phyloP scores from a whole-genome alignment of 2,329 filamentous ascomycete species.

The Penicillium hesseltinei region DNA sequence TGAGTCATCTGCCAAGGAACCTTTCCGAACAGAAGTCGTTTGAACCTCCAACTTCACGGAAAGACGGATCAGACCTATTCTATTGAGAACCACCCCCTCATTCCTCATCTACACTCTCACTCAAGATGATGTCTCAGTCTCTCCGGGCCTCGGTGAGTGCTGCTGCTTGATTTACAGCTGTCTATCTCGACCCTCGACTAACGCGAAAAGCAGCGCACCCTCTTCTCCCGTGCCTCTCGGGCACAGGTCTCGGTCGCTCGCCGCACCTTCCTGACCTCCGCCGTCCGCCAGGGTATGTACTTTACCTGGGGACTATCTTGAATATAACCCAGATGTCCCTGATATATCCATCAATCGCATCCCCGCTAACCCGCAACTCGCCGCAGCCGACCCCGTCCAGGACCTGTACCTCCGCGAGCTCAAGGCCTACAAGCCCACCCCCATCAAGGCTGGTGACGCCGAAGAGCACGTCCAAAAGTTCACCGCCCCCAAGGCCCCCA shows the following conservation, averaged over 20 bases:
- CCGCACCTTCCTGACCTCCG: conserved; percentile 63
- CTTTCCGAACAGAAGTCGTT: conserved; percentile 30
- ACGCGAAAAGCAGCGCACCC: conserved; percentile 52
- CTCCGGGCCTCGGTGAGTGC: conserved; percentile 59
- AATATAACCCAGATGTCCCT: background rate
- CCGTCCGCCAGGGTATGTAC: conserved; percentile 60
- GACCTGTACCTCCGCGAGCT: conserved; percentile 97
- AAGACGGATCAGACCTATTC: conserved; percentile 27
- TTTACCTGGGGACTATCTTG: conserved; percentile 12
- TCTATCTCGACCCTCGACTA: conserved; percentile 10
- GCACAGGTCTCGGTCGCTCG: conserved; percentile 56
- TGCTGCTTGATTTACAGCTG: conserved; percentile 1
- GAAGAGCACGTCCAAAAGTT: conserved; percentile 92
- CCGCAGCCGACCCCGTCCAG: conserved; percentile 88
- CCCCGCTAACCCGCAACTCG: conserved; percentile 22
- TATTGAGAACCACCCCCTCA: conserved; percentile 24
- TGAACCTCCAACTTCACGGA: conserved; percentile 28
- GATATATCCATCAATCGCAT: background rate
- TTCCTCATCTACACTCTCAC: conserved; percentile 29
- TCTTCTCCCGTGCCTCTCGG: conserved; percentile 60
- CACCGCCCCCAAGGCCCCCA: conserved; percentile 71
- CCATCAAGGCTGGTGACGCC: conserved; percentile 80
- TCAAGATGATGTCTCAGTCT: conserved; percentile 60
- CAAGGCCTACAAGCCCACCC: conserved; percentile 85
- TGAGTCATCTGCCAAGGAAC: conserved; percentile 26